A percentile compares a stretch with the other conserved stretches of the same genome.
Conservation (phyloP, 2,329 filamentous ascomycete species). For the Leptographium procerum region DNA sequence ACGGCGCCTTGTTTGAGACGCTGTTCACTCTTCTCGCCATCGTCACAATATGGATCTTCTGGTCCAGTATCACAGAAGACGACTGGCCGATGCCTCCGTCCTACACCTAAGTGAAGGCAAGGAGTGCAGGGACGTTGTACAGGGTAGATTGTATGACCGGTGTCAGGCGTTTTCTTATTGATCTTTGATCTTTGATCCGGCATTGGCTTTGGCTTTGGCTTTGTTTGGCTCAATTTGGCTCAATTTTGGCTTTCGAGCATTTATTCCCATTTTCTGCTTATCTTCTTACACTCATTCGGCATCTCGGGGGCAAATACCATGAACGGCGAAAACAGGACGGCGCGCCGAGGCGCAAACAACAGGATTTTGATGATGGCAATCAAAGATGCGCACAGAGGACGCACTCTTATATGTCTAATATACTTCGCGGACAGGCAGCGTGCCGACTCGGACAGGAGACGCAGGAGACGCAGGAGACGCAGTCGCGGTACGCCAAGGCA, state of each 20-base stretch:
- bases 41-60: conserved; percentile 82
- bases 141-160: neutral
- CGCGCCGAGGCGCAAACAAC: neutral
- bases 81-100: conserved; percentile 67
- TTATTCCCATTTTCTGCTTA: conserved; percentile 3
- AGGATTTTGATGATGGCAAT: neutral
- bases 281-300: conserved; percentile 2
- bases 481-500: neutral
- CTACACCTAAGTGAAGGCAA: conserved; percentile 10
- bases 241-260: neutral
- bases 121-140: neutral
- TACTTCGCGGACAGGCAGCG: neutral
- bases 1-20: conserved; percentile 86
- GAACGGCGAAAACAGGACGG: neutral
- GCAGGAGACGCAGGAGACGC: neutral
- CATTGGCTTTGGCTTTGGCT: neutral
- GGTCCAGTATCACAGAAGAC: conserved; percentile 98
- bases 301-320: neutral
- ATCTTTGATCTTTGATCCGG: too few relatives aligned
- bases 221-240: neutral
- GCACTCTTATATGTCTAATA: neutral
- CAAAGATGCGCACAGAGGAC: neutral
- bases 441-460: neutral
- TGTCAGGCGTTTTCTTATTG: neutral
- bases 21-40: conserved; percentile 83